phyloP scores from a whole-genome alignment of 441 rosid species.

The Capsella rubella region DNA sequence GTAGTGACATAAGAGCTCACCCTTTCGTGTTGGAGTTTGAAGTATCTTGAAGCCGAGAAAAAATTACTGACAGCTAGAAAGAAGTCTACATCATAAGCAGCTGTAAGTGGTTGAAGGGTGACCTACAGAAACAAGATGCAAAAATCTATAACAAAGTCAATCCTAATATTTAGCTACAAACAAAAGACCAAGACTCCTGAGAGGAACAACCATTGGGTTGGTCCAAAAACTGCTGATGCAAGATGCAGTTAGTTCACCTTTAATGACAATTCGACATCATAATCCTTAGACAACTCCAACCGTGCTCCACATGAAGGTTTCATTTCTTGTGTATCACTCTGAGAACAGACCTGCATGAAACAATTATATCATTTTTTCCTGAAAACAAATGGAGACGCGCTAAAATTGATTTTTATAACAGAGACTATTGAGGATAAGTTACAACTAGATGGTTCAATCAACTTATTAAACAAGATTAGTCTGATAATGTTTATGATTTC shows the following conservation, averaged over 20 bases:
- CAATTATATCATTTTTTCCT: conserved; percentile 47
- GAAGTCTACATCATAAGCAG: conserved; percentile 60
- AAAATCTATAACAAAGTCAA: conserved; percentile 23
- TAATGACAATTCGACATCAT: conserved; percentile 64
- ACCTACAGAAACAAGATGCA: conserved; percentile 54
- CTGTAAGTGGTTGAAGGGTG: conserved; percentile 69
- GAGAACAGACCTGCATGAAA: conserved; percentile 49
- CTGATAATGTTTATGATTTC: conserved; percentile 30
- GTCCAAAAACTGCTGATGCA: conserved; percentile 38
- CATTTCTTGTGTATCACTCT: conserved; percentile 50
- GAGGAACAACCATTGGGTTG: conserved; percentile 11
- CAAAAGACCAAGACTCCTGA: conserved; percentile 26
- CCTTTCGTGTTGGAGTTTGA: conserved; percentile 76
- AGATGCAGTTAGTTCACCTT: conserved; percentile 56
- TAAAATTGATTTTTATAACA: neutral
- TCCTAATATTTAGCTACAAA: conserved; percentile 19
- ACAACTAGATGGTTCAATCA: conserved; percentile 30
- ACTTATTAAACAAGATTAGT: conserved; percentile 21
- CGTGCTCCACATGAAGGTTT: conserved; percentile 63
- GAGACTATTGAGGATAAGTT: conserved; percentile 13
- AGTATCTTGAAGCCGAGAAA: conserved; percentile 55
- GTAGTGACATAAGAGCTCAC: conserved; percentile 54
- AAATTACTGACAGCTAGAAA: conserved; percentile 56
- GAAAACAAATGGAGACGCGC: conserved; percentile 42
- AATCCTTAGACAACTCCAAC: conserved; percentile 61